Conservation (phyloP, 1,284 basidiomycete genomes). For the Inonotus hispidus region DNA sequence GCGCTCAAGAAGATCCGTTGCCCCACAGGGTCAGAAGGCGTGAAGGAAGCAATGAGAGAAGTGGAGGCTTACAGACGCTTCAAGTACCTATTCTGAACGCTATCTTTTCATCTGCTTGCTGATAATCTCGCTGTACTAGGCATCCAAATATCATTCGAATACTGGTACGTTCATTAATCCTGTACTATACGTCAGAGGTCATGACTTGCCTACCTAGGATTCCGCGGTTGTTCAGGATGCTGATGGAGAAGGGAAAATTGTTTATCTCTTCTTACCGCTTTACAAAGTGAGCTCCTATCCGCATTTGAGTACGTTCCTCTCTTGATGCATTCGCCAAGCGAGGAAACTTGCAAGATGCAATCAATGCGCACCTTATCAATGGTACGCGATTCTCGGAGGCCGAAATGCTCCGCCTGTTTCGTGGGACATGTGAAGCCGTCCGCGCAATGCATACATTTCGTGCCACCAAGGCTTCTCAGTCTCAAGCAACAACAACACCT, state of each 20-base stretch:
- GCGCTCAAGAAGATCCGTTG: conserved; percentile 93
- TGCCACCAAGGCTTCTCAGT: conserved; percentile 35
- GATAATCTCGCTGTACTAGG: conserved; percentile 33
- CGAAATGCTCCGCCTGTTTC: conserved; percentile 86
- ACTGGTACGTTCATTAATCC: conserved; percentile 41
- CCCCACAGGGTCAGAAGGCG: conserved; percentile 76
- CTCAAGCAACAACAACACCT: conserved; percentile 26
- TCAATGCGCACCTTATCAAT: conserved; percentile 83
- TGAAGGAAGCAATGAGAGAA: conserved; percentile 83
- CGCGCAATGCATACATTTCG: conserved; percentile 90
- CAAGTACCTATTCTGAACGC: conserved; percentile 51
- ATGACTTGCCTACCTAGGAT: conserved; percentile 50
- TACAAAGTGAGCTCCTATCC: conserved; percentile 57
- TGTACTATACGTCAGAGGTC: not conserved
- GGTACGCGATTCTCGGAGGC: conserved; percentile 82
- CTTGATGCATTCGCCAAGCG: conserved; percentile 40
- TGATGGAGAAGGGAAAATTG: conserved; percentile 89
- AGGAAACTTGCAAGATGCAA: conserved; percentile 93
- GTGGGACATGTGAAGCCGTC: conserved; percentile 90
- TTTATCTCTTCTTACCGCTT: conserved; percentile 88
- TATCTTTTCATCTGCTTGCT: conserved; percentile 6
- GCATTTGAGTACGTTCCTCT: not conserved
- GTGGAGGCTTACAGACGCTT: conserved; percentile 89
- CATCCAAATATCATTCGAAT: conserved; percentile 89
- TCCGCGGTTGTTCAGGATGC: conserved; percentile 93